Base-by-base conservation (phyloP, 2,329 filamentous ascomycete species). In the Penicillium verrucosum region DNA sequence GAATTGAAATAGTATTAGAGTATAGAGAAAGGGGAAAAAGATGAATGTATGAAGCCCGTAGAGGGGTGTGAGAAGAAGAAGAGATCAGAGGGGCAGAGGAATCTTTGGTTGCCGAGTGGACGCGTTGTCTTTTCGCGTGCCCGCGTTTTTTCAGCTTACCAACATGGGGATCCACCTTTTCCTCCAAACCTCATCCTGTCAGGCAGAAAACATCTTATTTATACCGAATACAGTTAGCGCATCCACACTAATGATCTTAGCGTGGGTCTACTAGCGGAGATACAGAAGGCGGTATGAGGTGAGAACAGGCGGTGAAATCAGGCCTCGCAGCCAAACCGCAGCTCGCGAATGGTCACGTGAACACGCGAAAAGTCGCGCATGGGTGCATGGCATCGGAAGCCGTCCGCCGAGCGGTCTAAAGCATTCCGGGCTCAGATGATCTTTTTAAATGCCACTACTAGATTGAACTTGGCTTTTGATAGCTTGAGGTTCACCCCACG, bases 11-110 rank as follows among this genome's bases (percentile, higher is more conserved):
- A 25, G 36, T 45, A 54, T 54, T 47, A 53, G 36, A 32, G 36
- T 51, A 51, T 51, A 52, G 51, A 40, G 38, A 56, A 58, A 38
- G 47, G 52, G 56, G 60, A 18, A 32, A 50, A 60, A 59, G 52
- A 45, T 45, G 56, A 57, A 50, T 57, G 61, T 43, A 41, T 34
- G 40, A 56, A 47, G 51, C 54, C 54, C 54, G 49, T 37, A 56
- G 54, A 65, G 57, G 60, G 56, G 51, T 61, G 58, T 65, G 56
- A 61, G 61, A 57, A 59, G 58, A 50, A 61, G 64, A 59, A 64
- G 61, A 70, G 65, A 60, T 60, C 58, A 59, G 66, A 68, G 64
- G 65, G 54, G 54, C 54, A 56, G 53, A 56, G 54, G 54, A 56
- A 52, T 52, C 53, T 56, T 56, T 52, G 54, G 54, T 56, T 56